Base-by-base conservation (phyloP, 371 early-diverging fungal species). In the Rhizopus stolonifer region DNA sequence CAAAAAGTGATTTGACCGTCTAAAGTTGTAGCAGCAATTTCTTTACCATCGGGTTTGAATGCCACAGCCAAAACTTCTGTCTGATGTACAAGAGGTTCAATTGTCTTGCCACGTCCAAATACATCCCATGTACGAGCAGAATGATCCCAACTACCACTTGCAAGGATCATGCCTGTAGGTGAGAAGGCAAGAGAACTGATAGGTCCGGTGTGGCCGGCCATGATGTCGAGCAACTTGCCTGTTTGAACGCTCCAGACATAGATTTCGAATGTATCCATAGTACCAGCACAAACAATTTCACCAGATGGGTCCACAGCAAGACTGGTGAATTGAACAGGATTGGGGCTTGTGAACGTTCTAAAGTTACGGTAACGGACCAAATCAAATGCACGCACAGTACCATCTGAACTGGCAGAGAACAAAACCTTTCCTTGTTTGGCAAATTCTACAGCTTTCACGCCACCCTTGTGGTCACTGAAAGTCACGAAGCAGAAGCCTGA, bases 191-290 rank as follows among this genome's bases (percentile, higher is more conserved):
- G 74, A 3, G 81, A 69, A 53, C 87, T 85, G 38, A 99, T 79
- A 3, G 99, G 98, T 0, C 92, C 98, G 49, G 89, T 87, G 63
- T 99, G 99, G 1, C 98, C 99, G 23, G 89, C 81, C 25, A 96
- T 71, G 45, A 97, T 88, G 61, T 99, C 99, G 18, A 99, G 77
- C 46, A 98, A 73, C 61, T 93, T 92, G 26, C 99, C 99, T 0
- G 96, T 99, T 61, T 96, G 96, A 51, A 99, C 92, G 47, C 92
- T 91, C 98, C 98, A 99, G 40, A 98, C 89, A 63, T 82, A 98
- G 36, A 98, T 91, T 65, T 97, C 98, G 66, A 95, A 98, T 5
- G 92, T 84, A 67, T 99, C 97, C 60, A 85, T 79, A n/a, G 91
- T 88, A 29, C 97, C 98, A 13, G 98, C 98, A 61, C 92, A 92